These are phyloP conservation scores for Coleophoma eucalyptorum DNA, from an alignment of 2,329 filamentous ascomycete species.

Conservation along the genomic window DNA sequence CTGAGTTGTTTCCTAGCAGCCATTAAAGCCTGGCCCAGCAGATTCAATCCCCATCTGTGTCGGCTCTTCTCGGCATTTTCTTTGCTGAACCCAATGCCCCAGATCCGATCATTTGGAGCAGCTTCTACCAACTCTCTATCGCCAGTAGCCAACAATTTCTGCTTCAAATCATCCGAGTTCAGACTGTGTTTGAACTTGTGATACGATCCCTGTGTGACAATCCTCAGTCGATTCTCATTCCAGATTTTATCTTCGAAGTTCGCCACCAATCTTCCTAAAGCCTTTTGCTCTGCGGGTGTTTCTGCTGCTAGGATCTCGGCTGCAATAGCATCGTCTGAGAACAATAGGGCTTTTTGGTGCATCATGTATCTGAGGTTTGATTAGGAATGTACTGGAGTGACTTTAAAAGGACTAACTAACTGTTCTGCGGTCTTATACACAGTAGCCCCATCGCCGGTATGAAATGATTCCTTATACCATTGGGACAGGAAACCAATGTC, in stretches of 20 bases:
- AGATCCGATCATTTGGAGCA: slow-evolving; percentile 56
- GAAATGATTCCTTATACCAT: slow-evolving; percentile 54
- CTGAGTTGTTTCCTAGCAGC: slow-evolving; percentile 49
- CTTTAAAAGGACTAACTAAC: slow-evolving; percentile 23
- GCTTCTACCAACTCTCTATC: slow-evolving; percentile 60
- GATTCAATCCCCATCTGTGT: slow-evolving; percentile 57
- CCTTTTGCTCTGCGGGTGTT: slow-evolving; percentile 44
- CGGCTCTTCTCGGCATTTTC: slow-evolving; percentile 43
- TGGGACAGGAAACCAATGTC: slow-evolving; percentile 48
- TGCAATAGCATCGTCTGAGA: slow-evolving; percentile 40
- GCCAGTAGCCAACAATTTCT: slow-evolving; percentile 51
- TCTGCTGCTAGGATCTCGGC: slow-evolving; percentile 42
- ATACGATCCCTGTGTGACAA: slow-evolving; percentile 55
- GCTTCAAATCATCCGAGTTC: slow-evolving; percentile 36
- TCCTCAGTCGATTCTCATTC: slow-evolving; percentile 43
- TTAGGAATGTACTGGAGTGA: slow-evolving; percentile 1
- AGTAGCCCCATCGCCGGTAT: slow-evolving; percentile 28
- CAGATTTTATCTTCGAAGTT: slow-evolving; percentile 49
- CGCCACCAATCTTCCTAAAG: slow-evolving; percentile 50
- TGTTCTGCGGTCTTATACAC: slow-evolving; percentile 50
- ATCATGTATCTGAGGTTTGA: slow-evolving; percentile 47
- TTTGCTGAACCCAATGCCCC: slow-evolving; percentile 60
- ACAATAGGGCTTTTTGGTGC: slow-evolving; percentile 48
- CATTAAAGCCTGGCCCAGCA: slow-evolving; percentile 61
- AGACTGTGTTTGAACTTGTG: slow-evolving; percentile 50